Evolutionary conservation across 306 rosid genomes (phyloP), one percentile per base, ranked within the genome.

Genomic region (Begonia fuchsioides): DNA sequence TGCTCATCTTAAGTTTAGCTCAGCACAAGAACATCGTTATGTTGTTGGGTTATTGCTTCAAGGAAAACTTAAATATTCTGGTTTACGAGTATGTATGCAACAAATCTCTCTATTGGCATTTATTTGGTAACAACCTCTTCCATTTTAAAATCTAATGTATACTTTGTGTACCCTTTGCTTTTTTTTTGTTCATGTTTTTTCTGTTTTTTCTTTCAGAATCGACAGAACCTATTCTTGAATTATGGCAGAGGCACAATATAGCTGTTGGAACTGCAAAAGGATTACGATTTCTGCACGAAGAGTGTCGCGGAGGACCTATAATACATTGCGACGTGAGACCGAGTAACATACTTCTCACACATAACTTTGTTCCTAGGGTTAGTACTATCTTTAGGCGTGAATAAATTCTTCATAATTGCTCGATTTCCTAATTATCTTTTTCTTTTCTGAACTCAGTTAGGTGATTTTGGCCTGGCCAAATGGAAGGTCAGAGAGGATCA

Each of bases 211-310:
- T 50, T 58, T 49, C 20, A 87, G 96, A 78, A 39, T 64, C 75
- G 41, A 49, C 43, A 10, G 75, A 62, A 20, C 55, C 55, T 11
- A 72, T 76, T 71, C 92, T 87, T 49, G 80, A 82, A 53, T 80
- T 93, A 86, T 74, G 65, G 49, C 87, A 71, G 51, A 87, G 96
- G 65, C 68, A 68, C 67, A 78, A 69, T 41, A 82, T 87, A 56
- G 96, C 96, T n/a, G 55, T 87, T 64, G 96, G 92, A 51, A 80
- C 68, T 18, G 96, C 96, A 12, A 87, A 77, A 76, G 96, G 94
- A 44, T 49, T 87, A 65, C 92, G 96, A 54, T 87, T 82, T 70
- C 72, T 82, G 9, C 94, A 87, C 9, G 96, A 87, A 63, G 94
- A 87, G 73, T 82, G 96, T 17, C 87, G 96, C 13, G 92, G 87